These are phyloP conservation scores for Peronosclerospora sorghi DNA, from an alignment of 352 stramenopile genomes.

Conservation along the genomic window DNA sequence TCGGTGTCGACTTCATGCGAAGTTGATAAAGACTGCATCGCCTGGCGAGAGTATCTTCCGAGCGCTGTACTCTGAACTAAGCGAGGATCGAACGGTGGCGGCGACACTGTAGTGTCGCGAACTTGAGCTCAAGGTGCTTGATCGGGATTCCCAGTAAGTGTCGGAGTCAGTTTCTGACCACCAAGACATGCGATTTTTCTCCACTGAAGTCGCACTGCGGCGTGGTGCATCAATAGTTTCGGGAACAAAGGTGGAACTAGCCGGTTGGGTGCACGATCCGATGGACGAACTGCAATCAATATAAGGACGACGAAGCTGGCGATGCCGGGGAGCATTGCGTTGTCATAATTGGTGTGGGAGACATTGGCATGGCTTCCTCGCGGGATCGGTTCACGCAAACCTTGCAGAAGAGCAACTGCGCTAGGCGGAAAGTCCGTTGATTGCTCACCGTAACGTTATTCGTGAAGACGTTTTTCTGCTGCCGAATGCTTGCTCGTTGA, in stretches of 20 bases:
- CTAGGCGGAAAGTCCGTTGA: slow-evolving; percentile 35
- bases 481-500: slow-evolving; percentile 29
- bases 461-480: slow-evolving; percentile 12
- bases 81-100: slow-evolving; percentile 22
- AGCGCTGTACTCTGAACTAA: slow-evolving; percentile 18
- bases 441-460: slow-evolving; percentile 11
- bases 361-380: slow-evolving; percentile 15
- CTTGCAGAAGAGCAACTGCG: slow-evolving; percentile 51
- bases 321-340: slow-evolving; percentile 10
- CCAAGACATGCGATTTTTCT: slow-evolving; percentile 27
- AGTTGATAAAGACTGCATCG: slow-evolving; percentile 15
- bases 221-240: slow-evolving; percentile 7
- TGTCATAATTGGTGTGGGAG: slow-evolving; percentile 8
- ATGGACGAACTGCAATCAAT: slow-evolving; percentile 11
- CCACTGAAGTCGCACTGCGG: slow-evolving; percentile 14
- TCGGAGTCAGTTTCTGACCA: slow-evolving; percentile 30
- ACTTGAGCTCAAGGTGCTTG: slow-evolving; percentile 23
- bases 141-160: slow-evolving; percentile 26
- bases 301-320: slow-evolving; percentile 11
- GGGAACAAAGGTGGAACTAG: not conserved
- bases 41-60: slow-evolving; percentile 20
- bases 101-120: slow-evolving; percentile 22
- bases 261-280: not conserved
- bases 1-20: slow-evolving; percentile 8
- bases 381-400: slow-evolving; percentile 44